Conservation (phyloP, 2,329 filamentous ascomycete species). For the Colletotrichum sp. region DNA sequence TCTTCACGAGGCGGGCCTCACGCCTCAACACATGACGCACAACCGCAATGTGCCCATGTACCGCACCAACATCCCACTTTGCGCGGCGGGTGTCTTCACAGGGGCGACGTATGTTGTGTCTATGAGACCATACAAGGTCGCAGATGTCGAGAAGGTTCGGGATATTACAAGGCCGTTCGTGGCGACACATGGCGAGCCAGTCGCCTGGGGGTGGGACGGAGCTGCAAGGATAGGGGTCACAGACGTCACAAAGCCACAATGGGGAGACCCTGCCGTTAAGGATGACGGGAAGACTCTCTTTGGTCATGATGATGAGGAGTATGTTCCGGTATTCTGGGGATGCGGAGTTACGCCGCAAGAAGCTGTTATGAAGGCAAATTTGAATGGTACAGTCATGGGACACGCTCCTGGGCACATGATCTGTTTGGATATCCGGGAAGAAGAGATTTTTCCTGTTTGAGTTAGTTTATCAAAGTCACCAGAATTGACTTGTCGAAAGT, state of each 20-base stretch:
- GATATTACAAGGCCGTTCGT: constrained; percentile 59
- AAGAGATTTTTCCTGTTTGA: constrained; percentile 36
- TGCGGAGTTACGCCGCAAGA: constrained; percentile 72
- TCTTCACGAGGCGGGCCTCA: constrained; percentile 53
- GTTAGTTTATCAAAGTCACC: too few relatives aligned
- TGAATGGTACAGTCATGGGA: constrained; percentile 63
- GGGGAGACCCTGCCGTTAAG: constrained; percentile 56
- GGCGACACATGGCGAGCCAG: constrained; percentile 66
- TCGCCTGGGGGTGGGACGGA: constrained; percentile 70
- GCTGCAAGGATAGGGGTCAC: constrained; percentile 56
- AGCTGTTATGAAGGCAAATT: constrained; percentile 60
- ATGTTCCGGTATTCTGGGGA: constrained; percentile 66
- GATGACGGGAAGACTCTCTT: constrained; percentile 40
- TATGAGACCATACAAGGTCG: constrained; percentile 62
- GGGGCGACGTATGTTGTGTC: constrained; percentile 63
- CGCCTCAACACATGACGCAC: constrained; percentile 53
- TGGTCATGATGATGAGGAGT: constrained; percentile 36
- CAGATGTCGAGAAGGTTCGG: constrained; percentile 57
- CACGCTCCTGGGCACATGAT: constrained; percentile 70
- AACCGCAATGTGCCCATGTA: constrained; percentile 67
- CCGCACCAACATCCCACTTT: constrained; percentile 59
- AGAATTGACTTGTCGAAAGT: too few relatives aligned
- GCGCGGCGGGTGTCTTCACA: constrained; percentile 63
- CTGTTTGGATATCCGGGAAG: constrained; percentile 55
- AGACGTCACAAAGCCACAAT: constrained; percentile 59